Evolutionary conservation across 2,329 filamentous ascomycete species (phyloP), one percentile per base, ranked within the genome.

Genomic region (Geosmithia morbida): DNA sequence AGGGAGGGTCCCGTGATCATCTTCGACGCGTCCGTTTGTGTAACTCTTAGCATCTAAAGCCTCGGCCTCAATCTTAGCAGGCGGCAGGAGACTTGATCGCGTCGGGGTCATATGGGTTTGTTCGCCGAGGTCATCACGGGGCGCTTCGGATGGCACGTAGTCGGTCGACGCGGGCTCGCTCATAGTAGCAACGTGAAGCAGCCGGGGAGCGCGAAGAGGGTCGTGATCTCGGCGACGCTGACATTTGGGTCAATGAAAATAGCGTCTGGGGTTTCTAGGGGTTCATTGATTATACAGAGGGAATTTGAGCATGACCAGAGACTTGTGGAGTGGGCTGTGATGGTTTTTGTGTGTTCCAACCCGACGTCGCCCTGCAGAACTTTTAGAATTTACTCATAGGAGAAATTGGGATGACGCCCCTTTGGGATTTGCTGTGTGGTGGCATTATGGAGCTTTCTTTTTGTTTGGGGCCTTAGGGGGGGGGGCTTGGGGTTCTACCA

Each of bases 91-190:
- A 6, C 44, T 33, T 11, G 37, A 46, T 40, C 44, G 44, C 46
- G 46, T 47, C 18, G 29, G 18, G 18, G 22, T 18, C 7, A 17
- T n/a, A 44, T 48, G 48, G 49, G 55, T 48, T 19, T 46, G 49
- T 22, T 46, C 46, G 30, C 41, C 39, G 44, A 17, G 13, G 30
- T 16, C 22, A 22, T 22, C 22, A 41, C 18, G 37, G 37, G 50
- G 53, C 51, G 55, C 54, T 52, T 57, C 51, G 55, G 57, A 55
- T 53, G 56, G 54, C 58, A 57, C 57, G 53, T 61, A 65, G 66
- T 66, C 64, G 66, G 69, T 66, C 66, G 72, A 77, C 74, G 74
- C 75, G 74, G 66, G 75, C 68, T 70, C 69, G 65, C 70, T 73
- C 75, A 79, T 79, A 70, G 66, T 75, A 63, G 63, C 60, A 65